Percentiles rank a stretch among this genome's conserved stretches.
Conservation (phyloP, 768 basidiomycete species). For the Hericium erinaceus region DNA sequence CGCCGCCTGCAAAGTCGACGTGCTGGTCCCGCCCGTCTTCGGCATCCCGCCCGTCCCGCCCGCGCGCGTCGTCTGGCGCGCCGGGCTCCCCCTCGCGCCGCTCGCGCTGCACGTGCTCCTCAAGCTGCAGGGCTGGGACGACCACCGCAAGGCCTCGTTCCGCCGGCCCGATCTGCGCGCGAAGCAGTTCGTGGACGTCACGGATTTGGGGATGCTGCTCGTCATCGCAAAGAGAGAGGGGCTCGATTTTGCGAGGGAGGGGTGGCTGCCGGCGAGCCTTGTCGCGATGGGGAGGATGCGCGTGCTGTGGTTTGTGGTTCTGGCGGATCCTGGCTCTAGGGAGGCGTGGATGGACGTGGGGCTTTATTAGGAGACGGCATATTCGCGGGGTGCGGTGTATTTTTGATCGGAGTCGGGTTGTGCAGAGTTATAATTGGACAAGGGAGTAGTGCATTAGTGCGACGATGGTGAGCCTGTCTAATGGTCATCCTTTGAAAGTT, state of each 20-base stretch:
- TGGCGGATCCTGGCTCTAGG: not conserved
- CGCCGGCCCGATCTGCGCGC: conserved; percentile 21
- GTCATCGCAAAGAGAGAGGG: conserved; percentile 18
- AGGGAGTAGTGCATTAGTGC: too few relatives aligned
- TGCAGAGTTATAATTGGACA: too few relatives aligned
- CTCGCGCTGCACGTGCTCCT: conserved; percentile 22
- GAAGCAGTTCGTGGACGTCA: conserved; percentile 32
- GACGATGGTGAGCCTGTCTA: too few relatives aligned
- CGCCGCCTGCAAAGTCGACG: conserved; percentile 24
- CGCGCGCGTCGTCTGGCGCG: not conserved
- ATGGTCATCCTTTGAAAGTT: too few relatives aligned
- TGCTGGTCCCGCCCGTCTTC: conserved; percentile 22
- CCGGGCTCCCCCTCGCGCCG: conserved; percentile 21
- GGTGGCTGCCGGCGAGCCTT: not conserved
- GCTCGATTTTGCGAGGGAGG: not conserved
- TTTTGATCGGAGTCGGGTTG: too few relatives aligned
- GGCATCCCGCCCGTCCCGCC: conserved; percentile 19
- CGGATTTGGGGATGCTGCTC: conserved; percentile 34
- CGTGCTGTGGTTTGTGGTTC: not conserved
- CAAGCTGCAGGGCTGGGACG: conserved; percentile 25
- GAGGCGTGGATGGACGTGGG: not conserved
- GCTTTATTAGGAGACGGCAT: not conserved
- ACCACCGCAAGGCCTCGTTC: conserved; percentile 19
- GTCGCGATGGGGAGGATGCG: not conserved
- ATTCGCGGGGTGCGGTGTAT: too few relatives aligned